Base-by-base conservation (phyloP, 2,329 filamentous ascomycete species). In the Magnaporthales sp. region DNA sequence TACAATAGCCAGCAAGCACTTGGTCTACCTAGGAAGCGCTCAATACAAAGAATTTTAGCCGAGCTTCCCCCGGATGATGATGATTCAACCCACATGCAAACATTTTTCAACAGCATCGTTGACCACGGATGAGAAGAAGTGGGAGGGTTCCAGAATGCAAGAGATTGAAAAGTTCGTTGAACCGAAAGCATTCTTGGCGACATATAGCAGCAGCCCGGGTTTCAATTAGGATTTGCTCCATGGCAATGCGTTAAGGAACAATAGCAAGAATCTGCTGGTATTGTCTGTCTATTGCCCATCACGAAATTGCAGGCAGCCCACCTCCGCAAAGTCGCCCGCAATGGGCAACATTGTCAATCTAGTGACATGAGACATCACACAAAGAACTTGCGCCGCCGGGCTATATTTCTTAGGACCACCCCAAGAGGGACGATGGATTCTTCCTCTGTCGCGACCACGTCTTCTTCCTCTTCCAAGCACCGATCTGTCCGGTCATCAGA, bases 381-480 rank as follows among this genome's bases (percentile, higher is more conserved):
- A 66, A 66, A 66, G 54, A 66, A 32, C 19, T 32, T 32, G 51
- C 64, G 64, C 64, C 64, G 64, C 54, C 51, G 54, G 30, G 46
- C 58, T 30, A 61, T 46, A 32, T 66, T 66, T 32, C 26, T 19
- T 15, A 61, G 64, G 30, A 66, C 64, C n/a, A 66, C 64, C 5
- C 46, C 46, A 30, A 58, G 54, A 8, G 60, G 26, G 11, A 58
- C 13, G 3, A 13, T 46, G 8, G 27, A 54, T 11, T 26, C 64
- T 4, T 27, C 63, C 4, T 15, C 62, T 29, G 63, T 46, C 24
- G 19, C 62, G 9, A 15, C 22, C 7, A 15, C 62, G 22, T 26
- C 13, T 26, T 58, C 54, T 58, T 24, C 54, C 54, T 26, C 54
- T 26, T 58, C 54, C 54, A 58, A 24, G 6, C n/a, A 58, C 22